Evolutionary conservation across 1,284 basidiomycete genomes (phyloP).

Genomic region (Takashimella tepidaria): DNA sequence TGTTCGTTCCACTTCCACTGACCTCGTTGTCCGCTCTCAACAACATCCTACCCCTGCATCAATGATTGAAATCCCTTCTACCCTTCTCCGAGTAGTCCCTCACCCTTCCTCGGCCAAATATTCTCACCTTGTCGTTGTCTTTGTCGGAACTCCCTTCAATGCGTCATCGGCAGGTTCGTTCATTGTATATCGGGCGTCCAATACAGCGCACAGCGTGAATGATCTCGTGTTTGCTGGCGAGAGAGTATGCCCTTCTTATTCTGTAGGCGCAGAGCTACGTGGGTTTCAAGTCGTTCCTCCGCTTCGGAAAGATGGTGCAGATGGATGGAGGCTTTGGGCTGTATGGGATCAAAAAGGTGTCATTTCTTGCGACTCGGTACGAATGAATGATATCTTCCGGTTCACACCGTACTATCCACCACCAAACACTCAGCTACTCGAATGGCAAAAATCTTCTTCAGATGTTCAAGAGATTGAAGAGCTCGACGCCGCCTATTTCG

Average conservation of each 20-base stretch:
- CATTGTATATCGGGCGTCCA: conserved; percentile 40
- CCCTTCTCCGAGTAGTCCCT: conserved; percentile 38
- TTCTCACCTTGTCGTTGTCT: conserved; percentile 43
- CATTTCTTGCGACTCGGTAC: conserved; percentile 23
- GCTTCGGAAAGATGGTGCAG: conserved; percentile 19
- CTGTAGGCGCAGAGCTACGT: conserved; percentile 35
- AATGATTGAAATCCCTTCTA: conserved; percentile 1
- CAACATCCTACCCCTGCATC: conserved; percentile 12
- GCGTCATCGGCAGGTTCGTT: conserved; percentile 39
- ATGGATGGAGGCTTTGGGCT: conserved; percentile 47
- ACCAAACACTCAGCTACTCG: conserved; percentile 20
- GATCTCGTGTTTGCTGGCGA: conserved; percentile 40
- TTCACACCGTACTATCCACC: conserved; percentile 32
- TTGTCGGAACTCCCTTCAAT: conserved; percentile 36
- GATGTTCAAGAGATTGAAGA: conserved; percentile 54
- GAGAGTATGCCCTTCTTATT: conserved; percentile 24
- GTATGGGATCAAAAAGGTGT: conserved; percentile 45
- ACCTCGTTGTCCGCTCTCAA: conserved; percentile 18
- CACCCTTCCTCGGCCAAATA: conserved; percentile 34
- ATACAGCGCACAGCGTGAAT: conserved; percentile 19
- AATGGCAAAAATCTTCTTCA: conserved; percentile 29
- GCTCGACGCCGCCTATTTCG: conserved; percentile 77
- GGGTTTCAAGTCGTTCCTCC: conserved; percentile 46
- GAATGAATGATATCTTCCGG: conserved; percentile 36
- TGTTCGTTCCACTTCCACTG: conserved; percentile 25